These are phyloP conservation scores for Sclerotinia sclerotiorum DNA, from an alignment of 2,329 filamentous ascomycete genomes.

Conservation along the genomic window DNA sequence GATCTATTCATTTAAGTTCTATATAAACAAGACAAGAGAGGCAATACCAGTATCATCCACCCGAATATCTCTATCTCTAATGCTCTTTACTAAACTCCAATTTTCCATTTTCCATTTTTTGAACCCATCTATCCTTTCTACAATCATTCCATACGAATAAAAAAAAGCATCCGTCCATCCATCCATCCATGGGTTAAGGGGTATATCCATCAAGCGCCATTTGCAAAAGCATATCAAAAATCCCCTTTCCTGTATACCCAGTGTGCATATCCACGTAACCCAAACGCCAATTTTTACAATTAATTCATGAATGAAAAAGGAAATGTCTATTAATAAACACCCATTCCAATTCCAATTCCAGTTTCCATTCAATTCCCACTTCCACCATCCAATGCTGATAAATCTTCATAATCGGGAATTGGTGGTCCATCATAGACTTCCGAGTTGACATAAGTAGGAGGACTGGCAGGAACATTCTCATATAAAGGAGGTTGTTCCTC, in stretches of 20 bases:
- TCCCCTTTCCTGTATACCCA: background rate
- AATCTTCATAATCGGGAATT: conserved; percentile 39
- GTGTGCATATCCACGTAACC: background rate
- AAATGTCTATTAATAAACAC: background rate
- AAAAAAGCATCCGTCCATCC: conserved; percentile 3
- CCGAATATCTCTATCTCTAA: background rate
- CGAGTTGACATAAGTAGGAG: conserved; percentile 61
- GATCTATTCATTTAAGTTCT: background rate
- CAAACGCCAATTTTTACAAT: background rate
- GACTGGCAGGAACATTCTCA: conserved; percentile 85
- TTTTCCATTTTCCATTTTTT: background rate
- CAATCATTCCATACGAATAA: background rate
- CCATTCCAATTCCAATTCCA: background rate
- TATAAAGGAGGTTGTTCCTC: conserved; percentile 94
- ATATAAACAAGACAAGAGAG: conserved; percentile 2
- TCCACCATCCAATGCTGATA: conserved; percentile 30
- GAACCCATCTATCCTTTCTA: background rate
- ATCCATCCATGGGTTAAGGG: conserved; percentile 3
- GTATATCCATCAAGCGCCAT: conserved; percentile 13
- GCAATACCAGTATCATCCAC: background rate
- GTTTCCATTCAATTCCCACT: background rate
- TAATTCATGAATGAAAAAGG: background rate
- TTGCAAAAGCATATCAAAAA: background rate
- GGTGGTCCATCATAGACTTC: conserved; percentile 33
- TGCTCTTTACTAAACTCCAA: background rate